These are phyloP conservation scores for Hymenoscyphus occultus DNA, from an alignment of 2,329 filamentous ascomycete species.

Conservation along the genomic window DNA sequence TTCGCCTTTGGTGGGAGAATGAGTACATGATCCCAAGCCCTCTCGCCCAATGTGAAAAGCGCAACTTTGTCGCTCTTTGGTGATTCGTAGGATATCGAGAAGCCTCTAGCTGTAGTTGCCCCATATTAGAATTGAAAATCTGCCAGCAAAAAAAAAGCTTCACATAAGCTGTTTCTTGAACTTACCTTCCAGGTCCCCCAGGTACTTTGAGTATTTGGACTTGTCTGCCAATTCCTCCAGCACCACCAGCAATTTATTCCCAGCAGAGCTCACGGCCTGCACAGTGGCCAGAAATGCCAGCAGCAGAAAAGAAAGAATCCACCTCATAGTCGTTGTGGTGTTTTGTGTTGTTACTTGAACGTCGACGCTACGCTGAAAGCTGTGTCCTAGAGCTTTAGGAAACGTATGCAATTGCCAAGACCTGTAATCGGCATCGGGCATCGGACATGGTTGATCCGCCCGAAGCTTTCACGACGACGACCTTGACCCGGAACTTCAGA, in stretches of 20 bases:
- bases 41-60: slow-evolving; percentile 83
- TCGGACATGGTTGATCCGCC: slow-evolving; percentile 7
- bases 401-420: slow-evolving; percentile 38
- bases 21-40: slow-evolving; percentile 85
- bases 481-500: slow-evolving; percentile 11
- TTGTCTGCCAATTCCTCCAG: slow-evolving; percentile 81
- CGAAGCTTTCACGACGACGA: slow-evolving; percentile 18
- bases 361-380: slow-evolving; percentile 21
- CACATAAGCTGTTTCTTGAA: background rate
- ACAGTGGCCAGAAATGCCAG: slow-evolving; percentile 64
- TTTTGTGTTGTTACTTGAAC: slow-evolving; percentile 23
- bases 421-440: slow-evolving; percentile 10
- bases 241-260: slow-evolving; percentile 78
- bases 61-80: slow-evolving; percentile 75
- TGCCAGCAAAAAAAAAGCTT: slow-evolving; percentile 19
- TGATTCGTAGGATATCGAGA: slow-evolving; percentile 74
- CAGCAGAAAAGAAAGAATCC: slow-evolving; percentile 67
- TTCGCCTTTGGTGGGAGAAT: slow-evolving; percentile 88
- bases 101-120: slow-evolving; percentile 67
- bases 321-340: slow-evolving; percentile 59
- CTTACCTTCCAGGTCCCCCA: slow-evolving; percentile 67
- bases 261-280: slow-evolving; percentile 74
- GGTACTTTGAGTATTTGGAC: slow-evolving; percentile 77
- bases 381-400: slow-evolving; percentile 34
- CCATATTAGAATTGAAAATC: slow-evolving; percentile 21